These are phyloP conservation scores for Pachysandra terminalis DNA, from an alignment of 164 flowering plant genomes.

Conservation along the genomic window DNA sequence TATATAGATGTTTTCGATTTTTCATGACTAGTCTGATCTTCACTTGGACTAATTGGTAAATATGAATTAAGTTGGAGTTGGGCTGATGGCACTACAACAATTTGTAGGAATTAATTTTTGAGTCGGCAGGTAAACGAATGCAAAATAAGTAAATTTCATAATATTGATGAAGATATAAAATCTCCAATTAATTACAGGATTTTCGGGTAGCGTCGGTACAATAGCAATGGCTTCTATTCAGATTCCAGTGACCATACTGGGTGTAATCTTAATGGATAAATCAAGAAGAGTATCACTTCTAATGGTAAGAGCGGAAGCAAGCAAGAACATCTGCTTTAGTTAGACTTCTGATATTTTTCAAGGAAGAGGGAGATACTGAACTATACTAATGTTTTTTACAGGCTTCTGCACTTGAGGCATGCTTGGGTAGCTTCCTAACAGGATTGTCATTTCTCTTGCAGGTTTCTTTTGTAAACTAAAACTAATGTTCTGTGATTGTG, in stretches of 20 bases:
- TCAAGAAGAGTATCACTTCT: conserved; percentile 75
- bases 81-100: conserved; percentile 67
- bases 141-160: neutral
- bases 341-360: neutral
- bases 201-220: conserved; percentile 61
- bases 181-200: conserved; percentile 41
- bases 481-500: neutral
- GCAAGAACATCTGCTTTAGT: neutral
- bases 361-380: neutral
- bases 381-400: conserved; percentile 18
- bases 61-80: conserved; percentile 57
- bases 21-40: conserved; percentile 6
- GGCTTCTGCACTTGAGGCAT: conserved; percentile 80
- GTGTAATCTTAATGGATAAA: conserved; percentile 64
- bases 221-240: conserved; percentile 66
- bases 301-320: conserved; percentile 56
- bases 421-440: conserved; percentile 65
- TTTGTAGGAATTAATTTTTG: conserved; percentile 58
- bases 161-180: conserved; percentile 4
- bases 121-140: conserved; percentile 47
- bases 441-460: conserved; percentile 62
- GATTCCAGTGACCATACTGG: conserved; percentile 67
- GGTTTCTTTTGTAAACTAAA: conserved; percentile 38
- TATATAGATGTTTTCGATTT: neutral
- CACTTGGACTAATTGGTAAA: neutral